Conservation (phyloP, 306 rosid species). For the Malus asiatica region DNA sequence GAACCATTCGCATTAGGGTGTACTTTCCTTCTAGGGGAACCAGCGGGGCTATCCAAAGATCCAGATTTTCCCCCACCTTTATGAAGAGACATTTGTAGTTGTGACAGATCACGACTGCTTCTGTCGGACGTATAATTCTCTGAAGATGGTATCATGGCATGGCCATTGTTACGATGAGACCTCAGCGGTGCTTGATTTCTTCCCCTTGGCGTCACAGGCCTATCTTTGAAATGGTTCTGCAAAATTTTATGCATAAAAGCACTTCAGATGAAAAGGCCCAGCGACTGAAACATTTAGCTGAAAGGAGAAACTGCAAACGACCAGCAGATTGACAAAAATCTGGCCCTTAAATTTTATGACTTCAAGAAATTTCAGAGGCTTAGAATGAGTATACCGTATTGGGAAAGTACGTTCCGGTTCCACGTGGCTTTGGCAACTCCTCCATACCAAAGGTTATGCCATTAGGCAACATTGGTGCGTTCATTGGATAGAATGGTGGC, state of each 20-base stretch:
- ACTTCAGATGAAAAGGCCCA: conserved; percentile 10
- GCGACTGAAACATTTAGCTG: conserved; percentile 2
- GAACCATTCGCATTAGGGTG: conserved; percentile 22
- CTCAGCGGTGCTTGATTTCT: conserved; percentile 33
- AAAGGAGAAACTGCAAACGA: conserved; percentile 3
- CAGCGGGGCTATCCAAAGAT: conserved; percentile 13
- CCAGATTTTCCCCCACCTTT: conserved; percentile 19
- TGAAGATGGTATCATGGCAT: conserved; percentile 9
- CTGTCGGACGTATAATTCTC: conserved; percentile 29
- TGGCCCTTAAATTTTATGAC: not conserved
- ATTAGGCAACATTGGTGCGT: conserved; percentile 25
- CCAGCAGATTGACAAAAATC: not conserved
- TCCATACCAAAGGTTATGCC: conserved; percentile 27
- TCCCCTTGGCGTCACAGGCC: conserved; percentile 37
- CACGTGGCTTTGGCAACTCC: conserved; percentile 45
- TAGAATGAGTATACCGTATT: conserved; percentile 36
- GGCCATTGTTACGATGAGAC: conserved; percentile 38
- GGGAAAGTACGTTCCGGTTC: conserved; percentile 52
- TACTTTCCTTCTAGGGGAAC: conserved; percentile 28
- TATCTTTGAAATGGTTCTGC: conserved; percentile 52
- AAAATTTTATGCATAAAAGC: conserved; percentile 10
- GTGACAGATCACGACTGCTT: conserved; percentile 24
- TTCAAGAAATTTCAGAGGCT: conserved; percentile 12
- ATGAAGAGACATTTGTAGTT: conserved; percentile 18
- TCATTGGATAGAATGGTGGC: conserved; percentile 25